These are phyloP conservation scores for Hypsizygus marmoreus DNA, from an alignment of 768 basidiomycete species.

Conservation along the genomic window DNA sequence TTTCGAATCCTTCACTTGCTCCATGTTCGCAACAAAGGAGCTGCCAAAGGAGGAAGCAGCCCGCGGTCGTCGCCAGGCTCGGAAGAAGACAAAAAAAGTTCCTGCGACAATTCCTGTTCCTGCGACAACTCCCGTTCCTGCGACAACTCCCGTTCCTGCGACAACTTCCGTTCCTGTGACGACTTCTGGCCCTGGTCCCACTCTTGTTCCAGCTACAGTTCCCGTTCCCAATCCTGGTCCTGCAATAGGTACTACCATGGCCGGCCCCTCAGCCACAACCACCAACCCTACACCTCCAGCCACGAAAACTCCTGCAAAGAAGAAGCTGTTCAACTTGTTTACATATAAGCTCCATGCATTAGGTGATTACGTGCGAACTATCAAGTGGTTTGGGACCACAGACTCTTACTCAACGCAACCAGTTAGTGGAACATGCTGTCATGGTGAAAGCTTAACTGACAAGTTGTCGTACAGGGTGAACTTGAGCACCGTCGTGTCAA, in stretches of 20 bases:
- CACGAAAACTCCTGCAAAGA: background rate
- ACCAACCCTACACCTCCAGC: too few relatives aligned
- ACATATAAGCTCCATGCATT: slow-evolving; percentile 38
- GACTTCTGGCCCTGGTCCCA: too few relatives aligned
- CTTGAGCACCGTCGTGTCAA: slow-evolving; percentile 36
- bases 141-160: too few relatives aligned
- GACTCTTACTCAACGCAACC: slow-evolving; percentile 39
- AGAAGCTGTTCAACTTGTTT: slow-evolving; percentile 22
- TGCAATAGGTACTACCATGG: background rate
- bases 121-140: too few relatives aligned
- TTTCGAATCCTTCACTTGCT: slow-evolving; percentile 10
- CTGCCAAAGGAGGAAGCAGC: slow-evolving; percentile 12
- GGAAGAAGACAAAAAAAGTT: background rate
- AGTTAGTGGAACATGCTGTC: slow-evolving; percentile 22
- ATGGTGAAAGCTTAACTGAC: background rate
- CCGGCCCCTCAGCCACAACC: background rate
- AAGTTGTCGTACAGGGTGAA: slow-evolving; percentile 32
- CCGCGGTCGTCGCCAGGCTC: background rate
- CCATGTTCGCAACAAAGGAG: slow-evolving; percentile 4
- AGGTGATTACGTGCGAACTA: slow-evolving; percentile 28
- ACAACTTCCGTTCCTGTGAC: too few relatives aligned
- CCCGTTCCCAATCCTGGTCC: too few relatives aligned
- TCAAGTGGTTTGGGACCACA: slow-evolving; percentile 30
- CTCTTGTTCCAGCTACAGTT: too few relatives aligned
- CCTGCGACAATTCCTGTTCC: too few relatives aligned